These are phyloP conservation scores for Wickerhamomyces rabaulensis DNA, from an alignment of 805 yeast genomes.

Conservation along the genomic window DNA sequence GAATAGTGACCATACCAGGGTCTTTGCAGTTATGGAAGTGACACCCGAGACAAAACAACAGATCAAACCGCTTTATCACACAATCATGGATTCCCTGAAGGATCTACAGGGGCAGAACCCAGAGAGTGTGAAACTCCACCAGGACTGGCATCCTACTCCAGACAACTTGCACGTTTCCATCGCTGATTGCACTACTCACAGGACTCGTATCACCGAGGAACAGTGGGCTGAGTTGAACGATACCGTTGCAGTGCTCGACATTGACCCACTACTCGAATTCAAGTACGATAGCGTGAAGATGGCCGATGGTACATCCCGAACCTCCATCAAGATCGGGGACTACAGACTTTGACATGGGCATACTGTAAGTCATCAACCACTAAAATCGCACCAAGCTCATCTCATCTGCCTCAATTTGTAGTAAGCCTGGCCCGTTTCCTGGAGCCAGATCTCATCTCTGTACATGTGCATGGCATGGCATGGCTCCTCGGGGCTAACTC, in stretches of 20 bases:
- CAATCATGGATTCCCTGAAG: neutral
- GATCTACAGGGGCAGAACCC: neutral
- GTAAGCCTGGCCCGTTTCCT: neutral
- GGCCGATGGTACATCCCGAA: conserved; percentile 7
- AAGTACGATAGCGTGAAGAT: conserved; percentile 10
- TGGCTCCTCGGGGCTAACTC: neutral
- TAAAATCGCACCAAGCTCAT: neutral
- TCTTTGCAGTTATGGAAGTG: conserved; percentile 5
- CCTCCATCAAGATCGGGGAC: conserved; percentile 4
- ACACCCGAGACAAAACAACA: neutral
- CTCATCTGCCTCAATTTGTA: neutral
- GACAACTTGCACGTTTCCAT: conserved; percentile 7
- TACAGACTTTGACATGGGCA: neutral
- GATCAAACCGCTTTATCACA: neutral
- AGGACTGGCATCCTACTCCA: neutral
- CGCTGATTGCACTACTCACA: conserved; percentile 1
- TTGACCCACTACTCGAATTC: conserved; percentile 7
- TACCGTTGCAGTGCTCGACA: conserved; percentile 7
- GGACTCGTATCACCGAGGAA: neutral
- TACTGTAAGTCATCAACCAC: neutral
- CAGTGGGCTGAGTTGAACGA: conserved; percentile 6
- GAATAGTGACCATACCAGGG: conserved; percentile 1
- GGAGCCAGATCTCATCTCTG: neutral
- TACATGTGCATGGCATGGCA: neutral
- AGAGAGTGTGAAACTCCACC: neutral